Percentiles rank a stretch among this genome's conserved stretches.
Conservation (phyloP, 1,139 yeast species). For the Magnusiomyces suaveolens region DNA sequence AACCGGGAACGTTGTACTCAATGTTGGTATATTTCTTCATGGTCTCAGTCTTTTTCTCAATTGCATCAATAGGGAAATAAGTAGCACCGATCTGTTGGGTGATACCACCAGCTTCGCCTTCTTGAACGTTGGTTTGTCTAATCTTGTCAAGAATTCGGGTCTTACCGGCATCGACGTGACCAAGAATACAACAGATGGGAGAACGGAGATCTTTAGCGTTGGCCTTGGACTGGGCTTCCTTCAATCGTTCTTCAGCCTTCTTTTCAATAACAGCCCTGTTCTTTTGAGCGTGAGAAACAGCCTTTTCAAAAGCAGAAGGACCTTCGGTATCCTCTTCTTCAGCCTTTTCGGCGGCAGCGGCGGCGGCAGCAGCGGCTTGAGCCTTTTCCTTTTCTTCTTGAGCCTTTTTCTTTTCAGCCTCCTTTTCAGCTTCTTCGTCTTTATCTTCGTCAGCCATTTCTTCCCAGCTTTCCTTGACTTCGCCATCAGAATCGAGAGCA, state of each 20-base stretch:
- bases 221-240: slow-evolving; percentile 34
- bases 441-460: slow-evolving; percentile 19
- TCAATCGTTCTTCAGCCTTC: slow-evolving; percentile 34
- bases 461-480: slow-evolving; percentile 26
- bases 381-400: slow-evolving; percentile 17
- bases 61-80: slow-evolving; percentile 93
- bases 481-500: slow-evolving; percentile 33
- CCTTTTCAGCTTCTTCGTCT: slow-evolving; percentile 20
- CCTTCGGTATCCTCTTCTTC: slow-evolving; percentile 23
- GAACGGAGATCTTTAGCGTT: slow-evolving; percentile 60
- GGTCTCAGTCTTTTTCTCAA: slow-evolving; percentile 79
- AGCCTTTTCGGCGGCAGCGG: slow-evolving; percentile 19
- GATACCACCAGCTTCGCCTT: slow-evolving; percentile 99
- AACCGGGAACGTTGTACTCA: slow-evolving; percentile 87
- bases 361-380: slow-evolving; percentile 20
- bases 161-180: slow-evolving; percentile 99
- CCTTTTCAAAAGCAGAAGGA: slow-evolving; percentile 26
- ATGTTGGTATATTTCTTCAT: slow-evolving; percentile 81
- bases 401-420: slow-evolving; percentile 16
- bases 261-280: slow-evolving; percentile 30
- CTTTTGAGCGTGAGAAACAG: slow-evolving; percentile 22
- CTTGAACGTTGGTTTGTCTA: slow-evolving; percentile 98
- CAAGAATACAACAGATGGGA: slow-evolving; percentile 97
- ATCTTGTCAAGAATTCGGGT: slow-evolving; percentile 91
- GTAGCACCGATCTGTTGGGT: slow-evolving; percentile 99